These are phyloP conservation scores for Musa itinerans DNA, from an alignment of 176 grass and related monocot genomes.

Conservation along the genomic window DNA sequence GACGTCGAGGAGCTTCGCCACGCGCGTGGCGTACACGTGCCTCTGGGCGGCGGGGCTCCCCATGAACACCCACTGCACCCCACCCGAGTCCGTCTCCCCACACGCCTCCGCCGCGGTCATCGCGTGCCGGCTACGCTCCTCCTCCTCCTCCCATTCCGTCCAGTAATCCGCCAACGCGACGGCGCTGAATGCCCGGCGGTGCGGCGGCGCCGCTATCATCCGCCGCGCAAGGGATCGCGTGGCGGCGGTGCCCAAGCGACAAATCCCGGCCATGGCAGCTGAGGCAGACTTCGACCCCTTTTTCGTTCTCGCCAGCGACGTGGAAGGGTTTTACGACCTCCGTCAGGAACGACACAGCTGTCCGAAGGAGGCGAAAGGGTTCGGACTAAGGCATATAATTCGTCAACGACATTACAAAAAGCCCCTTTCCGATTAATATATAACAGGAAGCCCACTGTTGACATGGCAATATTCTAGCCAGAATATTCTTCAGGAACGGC, in stretches of 20 bases:
- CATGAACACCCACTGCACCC: constrained; percentile 93
- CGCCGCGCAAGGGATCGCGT: constrained; percentile 23
- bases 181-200: constrained; percentile 28
- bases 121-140: constrained; percentile 4
- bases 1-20: constrained; percentile 72
- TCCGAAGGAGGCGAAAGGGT: too few relatives aligned
- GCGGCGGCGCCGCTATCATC: not conserved
- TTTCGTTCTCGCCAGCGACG: not conserved
- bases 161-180: constrained; percentile 42
- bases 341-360: too few relatives aligned
- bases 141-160: constrained; percentile 58
- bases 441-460: too few relatives aligned
- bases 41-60: constrained; percentile 74
- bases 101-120: constrained; percentile 16
- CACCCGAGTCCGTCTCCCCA: constrained; percentile 18
- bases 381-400: too few relatives aligned
- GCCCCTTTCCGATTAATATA: too few relatives aligned
- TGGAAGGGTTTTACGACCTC: too few relatives aligned
- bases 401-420: too few relatives aligned
- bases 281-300: not conserved
- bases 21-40: constrained; percentile 68
- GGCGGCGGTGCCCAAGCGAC: constrained; percentile 28
- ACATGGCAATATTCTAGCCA: too few relatives aligned
- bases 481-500: too few relatives aligned
- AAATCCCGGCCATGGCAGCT: constrained; percentile 46